Conservation (phyloP, 352 stramenopile genomes). For the Phytophthora citricola region DNA sequence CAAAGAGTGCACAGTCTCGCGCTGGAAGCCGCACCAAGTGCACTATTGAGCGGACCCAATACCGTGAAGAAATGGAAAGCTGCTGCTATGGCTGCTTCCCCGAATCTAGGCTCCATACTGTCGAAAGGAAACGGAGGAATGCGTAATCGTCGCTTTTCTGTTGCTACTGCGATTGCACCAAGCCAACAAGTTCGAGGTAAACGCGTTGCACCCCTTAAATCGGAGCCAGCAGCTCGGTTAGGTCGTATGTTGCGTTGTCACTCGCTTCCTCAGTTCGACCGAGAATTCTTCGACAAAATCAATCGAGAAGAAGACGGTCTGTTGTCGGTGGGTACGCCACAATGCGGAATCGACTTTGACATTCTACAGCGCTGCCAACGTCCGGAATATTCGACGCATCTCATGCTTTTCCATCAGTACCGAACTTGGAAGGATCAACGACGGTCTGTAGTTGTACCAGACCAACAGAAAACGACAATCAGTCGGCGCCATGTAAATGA, state of each 20-base stretch:
- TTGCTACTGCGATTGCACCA: neutral
- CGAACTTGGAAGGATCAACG: conserved; percentile 35
- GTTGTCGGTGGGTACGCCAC: conserved; percentile 1
- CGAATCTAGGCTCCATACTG: conserved; percentile 15
- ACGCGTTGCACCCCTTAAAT: neutral
- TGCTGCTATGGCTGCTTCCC: conserved; percentile 15
- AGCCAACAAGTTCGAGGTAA: neutral
- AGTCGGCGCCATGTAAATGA: conserved; percentile 11
- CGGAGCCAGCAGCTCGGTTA: conserved; percentile 15
- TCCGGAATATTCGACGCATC: conserved; percentile 50
- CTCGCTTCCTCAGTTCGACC: conserved; percentile 57
- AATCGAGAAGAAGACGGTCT: conserved; percentile 9
- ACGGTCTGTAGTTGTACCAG: conserved; percentile 6
- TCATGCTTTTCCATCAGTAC: conserved; percentile 53
- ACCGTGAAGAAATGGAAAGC: conserved; percentile 23
- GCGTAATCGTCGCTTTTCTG: conserved; percentile 14
- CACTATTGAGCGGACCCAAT: conserved; percentile 1
- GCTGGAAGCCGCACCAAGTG: conserved; percentile 1
- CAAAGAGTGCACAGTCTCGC: no score
- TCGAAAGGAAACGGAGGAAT: conserved; percentile 4
- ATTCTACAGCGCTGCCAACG: conserved; percentile 59
- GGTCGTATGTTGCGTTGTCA: conserved; percentile 48
- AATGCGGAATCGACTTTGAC: conserved; percentile 57
- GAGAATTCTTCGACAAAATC: conserved; percentile 45
- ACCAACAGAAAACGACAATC: neutral